Conservation (phyloP, 192 early-diverging fungal species). For the Backusella parvicylindrica region DNA sequence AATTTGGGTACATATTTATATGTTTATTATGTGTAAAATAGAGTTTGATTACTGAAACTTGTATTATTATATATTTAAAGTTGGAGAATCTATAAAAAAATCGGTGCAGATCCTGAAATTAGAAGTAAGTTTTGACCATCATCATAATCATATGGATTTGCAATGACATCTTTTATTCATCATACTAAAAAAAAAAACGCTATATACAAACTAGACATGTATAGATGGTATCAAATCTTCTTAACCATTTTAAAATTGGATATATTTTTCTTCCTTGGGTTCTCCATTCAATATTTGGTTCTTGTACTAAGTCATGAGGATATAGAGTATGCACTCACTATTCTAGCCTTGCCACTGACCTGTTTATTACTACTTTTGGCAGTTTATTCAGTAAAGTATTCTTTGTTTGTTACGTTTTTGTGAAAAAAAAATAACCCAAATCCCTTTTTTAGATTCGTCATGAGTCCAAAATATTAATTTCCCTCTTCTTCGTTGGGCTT, state of each 20-base stretch:
- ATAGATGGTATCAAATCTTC: constrained; percentile 74
- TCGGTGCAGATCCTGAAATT: constrained; percentile 61
- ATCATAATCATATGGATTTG: background rate
- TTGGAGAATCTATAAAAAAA: constrained; percentile 61
- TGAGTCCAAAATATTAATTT: constrained; percentile 61
- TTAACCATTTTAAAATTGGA: constrained; percentile 79
- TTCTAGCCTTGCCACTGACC: constrained; percentile 57
- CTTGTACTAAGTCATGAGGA: constrained; percentile 46
- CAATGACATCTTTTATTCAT: background rate
- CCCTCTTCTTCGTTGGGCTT: constrained; percentile 55
- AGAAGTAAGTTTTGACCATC: constrained; percentile 40
- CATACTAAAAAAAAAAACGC: background rate
- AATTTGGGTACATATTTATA: constrained; percentile 52
- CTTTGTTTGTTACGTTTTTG: background rate
- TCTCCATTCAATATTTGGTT: constrained; percentile 64
- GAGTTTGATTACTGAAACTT: background rate
- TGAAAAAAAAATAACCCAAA: background rate
- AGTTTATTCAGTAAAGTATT: constrained; percentile 50
- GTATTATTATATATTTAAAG: constrained; percentile 20
- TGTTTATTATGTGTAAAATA: background rate
- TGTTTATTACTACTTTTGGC: constrained; percentile 58
- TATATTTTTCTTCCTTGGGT: constrained; percentile 78
- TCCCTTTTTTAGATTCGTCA: constrained; percentile 42
- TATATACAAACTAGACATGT: constrained; percentile 42
- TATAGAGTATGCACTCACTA: constrained; percentile 49